Percentiles rank a stretch among this genome's conserved stretches.
phyloP scores from a whole-genome alignment of 306 rosid genomes.

The Rosa multiflora region DNA sequence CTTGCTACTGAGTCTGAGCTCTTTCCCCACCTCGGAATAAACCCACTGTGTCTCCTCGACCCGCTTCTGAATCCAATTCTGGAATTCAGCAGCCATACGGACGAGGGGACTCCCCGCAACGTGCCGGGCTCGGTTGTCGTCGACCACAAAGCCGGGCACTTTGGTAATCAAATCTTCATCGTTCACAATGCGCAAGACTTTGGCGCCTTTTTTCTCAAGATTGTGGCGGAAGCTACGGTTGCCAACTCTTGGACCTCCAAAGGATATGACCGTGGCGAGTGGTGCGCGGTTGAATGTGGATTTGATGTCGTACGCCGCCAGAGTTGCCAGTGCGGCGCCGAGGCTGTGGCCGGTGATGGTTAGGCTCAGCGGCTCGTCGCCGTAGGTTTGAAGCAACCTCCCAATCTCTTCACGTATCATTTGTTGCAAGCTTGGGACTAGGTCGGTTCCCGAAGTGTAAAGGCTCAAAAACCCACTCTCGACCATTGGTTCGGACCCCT shows the following conservation, averaged over 20 bases:
- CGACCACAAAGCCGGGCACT: constrained; percentile 59
- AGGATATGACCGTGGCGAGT: constrained; percentile 63
- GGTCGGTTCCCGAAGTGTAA: constrained; percentile 45
- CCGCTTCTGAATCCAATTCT: constrained; percentile 47
- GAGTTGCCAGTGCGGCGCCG: constrained; percentile 85
- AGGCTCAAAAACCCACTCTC: constrained; percentile 82
- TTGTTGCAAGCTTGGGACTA: constrained; percentile 47
- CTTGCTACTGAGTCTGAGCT: constrained; percentile 57
- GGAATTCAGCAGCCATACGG: constrained; percentile 20
- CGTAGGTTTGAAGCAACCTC: constrained; percentile 44
- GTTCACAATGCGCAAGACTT: constrained; percentile 64
- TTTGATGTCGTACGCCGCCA: constrained; percentile 58
- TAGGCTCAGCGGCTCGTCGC: constrained; percentile 54
- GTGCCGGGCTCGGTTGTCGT: constrained; percentile 9
- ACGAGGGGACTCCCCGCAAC: neutral
- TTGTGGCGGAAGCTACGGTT: constrained; percentile 46
- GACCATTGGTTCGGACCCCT: constrained; percentile 51
- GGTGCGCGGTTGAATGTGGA: constrained; percentile 31
- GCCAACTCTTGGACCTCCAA: constrained; percentile 83
- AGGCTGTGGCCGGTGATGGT: constrained; percentile 92
- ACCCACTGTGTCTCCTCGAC: constrained; percentile 56
- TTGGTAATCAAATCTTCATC: constrained; percentile 60
- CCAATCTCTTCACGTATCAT: constrained; percentile 54
- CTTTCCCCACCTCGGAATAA: constrained; percentile 79
- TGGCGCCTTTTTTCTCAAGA: constrained; percentile 50